Percentiles rank a stretch among this genome's conserved stretches.
Evolutionary conservation across 129 eudicot genomes (phyloP).

Genomic region (Kitagawia praeruptora): DNA sequence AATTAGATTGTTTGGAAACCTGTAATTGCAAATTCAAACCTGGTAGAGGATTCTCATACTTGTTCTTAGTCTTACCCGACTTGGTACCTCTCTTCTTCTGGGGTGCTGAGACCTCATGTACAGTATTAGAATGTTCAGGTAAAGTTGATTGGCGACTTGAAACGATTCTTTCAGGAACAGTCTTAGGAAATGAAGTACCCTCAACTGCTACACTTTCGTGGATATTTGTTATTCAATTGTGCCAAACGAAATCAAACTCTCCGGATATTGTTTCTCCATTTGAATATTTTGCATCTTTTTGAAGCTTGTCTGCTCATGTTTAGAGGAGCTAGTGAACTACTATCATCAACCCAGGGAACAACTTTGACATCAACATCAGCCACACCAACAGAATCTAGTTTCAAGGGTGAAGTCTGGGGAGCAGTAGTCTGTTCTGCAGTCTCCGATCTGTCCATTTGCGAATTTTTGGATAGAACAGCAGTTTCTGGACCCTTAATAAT

Average conservation of each 20-base stretch:
- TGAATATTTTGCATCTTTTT: conserved; percentile 46
- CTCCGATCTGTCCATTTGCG: conserved; percentile 14
- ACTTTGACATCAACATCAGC: conserved; percentile 30
- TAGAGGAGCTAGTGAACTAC: conserved; percentile 10
- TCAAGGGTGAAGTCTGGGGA: conserved; percentile 17
- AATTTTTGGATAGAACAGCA: conserved; percentile 8
- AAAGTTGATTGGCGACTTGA: conserved; percentile 15
- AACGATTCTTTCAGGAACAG: conserved; percentile 24
- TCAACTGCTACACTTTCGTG: conserved; percentile 9
- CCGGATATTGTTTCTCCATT: conserved; percentile 23
- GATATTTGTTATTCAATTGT: conserved; percentile 21
- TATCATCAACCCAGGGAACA: conserved; percentile 32
- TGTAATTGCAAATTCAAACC: conserved; percentile 18
- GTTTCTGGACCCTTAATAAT: conserved; percentile 11
- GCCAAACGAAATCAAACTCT: conserved; percentile 24
- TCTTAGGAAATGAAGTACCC: conserved; percentile 15
- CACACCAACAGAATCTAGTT: conserved; percentile 22
- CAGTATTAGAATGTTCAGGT: conserved; percentile 14
- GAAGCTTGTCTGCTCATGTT: conserved; percentile 42
- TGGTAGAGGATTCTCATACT: conserved; percentile 34
- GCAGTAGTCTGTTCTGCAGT: conserved; percentile 20
- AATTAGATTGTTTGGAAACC: conserved; percentile 20
- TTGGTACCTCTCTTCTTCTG: conserved; percentile 43
- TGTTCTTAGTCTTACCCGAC: conserved; percentile 53
- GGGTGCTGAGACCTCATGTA: conserved; percentile 28